Conservation (phyloP, 2,329 filamentous ascomycete genomes). For the Stenocarpella maydis region DNA sequence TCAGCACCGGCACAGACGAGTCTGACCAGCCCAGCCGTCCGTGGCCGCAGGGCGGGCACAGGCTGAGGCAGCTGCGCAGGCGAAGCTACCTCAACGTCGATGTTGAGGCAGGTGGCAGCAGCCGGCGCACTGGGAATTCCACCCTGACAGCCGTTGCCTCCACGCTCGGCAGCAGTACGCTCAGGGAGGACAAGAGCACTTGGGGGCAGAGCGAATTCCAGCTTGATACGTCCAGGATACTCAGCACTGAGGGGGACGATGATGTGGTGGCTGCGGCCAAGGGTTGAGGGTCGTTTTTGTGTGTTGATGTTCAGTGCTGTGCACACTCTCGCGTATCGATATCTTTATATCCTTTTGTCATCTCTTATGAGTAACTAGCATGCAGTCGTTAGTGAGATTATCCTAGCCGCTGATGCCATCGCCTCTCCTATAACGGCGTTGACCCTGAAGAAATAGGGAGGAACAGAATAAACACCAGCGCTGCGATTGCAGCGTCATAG, state of each 20-base stretch:
- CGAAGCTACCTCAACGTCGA: constrained; percentile 23
- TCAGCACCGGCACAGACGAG: constrained; percentile 3
- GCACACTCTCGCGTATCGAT: neutral
- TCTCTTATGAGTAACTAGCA: too few relatives aligned
- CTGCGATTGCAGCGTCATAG: too few relatives aligned
- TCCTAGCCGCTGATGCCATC: too few relatives aligned
- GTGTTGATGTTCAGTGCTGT: too few relatives aligned
- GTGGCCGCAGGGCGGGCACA: neutral
- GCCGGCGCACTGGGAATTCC: neutral
- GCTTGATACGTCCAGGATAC: neutral
- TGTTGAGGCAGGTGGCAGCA: neutral
- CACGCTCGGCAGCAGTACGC: neutral
- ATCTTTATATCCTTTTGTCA: too few relatives aligned
- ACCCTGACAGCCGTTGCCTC: neutral
- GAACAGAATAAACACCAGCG: too few relatives aligned
- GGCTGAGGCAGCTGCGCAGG: constrained; percentile 7
- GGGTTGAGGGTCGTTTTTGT: too few relatives aligned
- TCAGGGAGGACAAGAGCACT: neutral
- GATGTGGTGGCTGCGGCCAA: neutral
- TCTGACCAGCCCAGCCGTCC: neutral
- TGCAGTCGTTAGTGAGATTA: too few relatives aligned
- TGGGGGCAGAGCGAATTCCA: neutral
- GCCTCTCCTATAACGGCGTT: too few relatives aligned
- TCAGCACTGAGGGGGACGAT: neutral
- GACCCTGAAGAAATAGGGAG: too few relatives aligned